Percentiles rank a stretch among this genome's conserved stretches.
Evolutionary conservation across 176 grass and related monocot genomes (phyloP).

Genomic region (Triticum dicoccoides): DNA sequence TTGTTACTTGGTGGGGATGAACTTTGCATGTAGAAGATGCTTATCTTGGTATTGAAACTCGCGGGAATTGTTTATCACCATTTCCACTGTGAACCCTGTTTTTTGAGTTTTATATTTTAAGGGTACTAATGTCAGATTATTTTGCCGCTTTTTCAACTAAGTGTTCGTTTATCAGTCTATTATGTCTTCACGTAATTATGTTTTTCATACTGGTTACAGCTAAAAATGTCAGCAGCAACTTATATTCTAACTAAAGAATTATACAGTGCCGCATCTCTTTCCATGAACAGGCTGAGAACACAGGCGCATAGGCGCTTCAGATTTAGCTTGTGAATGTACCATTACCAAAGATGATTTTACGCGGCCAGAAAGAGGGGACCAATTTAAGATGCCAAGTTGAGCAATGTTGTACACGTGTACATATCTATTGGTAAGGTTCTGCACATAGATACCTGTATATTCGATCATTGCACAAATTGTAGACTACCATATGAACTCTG

Average conservation of each 20-base stretch:
- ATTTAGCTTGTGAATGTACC: neutral
- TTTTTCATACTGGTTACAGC: neutral
- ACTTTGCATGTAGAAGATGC: neutral
- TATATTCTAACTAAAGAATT: neutral
- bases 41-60: slow-evolving; percentile 17
- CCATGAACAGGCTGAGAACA: neutral
- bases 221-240: neutral
- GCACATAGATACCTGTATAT: neutral
- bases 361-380: neutral
- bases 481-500: neutral
- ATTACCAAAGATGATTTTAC: neutral
- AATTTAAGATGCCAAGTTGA: neutral
- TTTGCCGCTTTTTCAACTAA: neutral
- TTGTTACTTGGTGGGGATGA: neutral
- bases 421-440: neutral
- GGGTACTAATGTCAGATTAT: slow-evolving; percentile 8
- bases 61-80: neutral
- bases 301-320: neutral
- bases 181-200: neutral
- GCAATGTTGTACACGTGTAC: neutral
- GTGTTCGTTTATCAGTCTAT: neutral
- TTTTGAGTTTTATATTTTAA: neutral
- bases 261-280: neutral
- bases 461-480: neutral
- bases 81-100: slow-evolving; percentile 6